These are phyloP conservation scores for Apiotrichum laibachii DNA, from an alignment of 1,284 basidiomycete species.

Conservation along the genomic window DNA sequence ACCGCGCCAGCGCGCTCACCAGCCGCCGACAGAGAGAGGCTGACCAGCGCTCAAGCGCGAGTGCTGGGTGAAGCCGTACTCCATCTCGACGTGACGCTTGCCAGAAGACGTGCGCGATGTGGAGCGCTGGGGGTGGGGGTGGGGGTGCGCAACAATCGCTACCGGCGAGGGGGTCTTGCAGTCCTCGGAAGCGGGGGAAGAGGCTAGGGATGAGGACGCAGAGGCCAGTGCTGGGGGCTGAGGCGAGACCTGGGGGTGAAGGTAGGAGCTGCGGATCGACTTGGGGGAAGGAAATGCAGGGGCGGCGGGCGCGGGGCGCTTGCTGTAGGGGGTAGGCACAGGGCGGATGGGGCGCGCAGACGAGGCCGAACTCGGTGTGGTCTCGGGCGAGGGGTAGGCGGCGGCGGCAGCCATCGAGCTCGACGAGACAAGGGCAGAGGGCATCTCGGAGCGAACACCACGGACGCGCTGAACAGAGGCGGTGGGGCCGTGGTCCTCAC, in stretches of 20 bases:
- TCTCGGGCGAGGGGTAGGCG: constrained; percentile 47
- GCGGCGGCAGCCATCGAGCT: constrained; percentile 12
- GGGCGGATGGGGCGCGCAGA: constrained; percentile 42
- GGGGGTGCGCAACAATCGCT: constrained; percentile 24
- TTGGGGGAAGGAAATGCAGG: constrained; percentile 19
- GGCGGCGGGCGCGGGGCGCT: constrained; percentile 6
- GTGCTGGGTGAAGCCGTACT: constrained; percentile 14
- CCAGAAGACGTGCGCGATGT: constrained; percentile 8
- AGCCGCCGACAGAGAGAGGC: constrained; percentile 20
- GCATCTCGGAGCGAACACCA: constrained; percentile 7
- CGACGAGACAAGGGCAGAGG: constrained; percentile 6
- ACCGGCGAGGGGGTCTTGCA: constrained; percentile 50
- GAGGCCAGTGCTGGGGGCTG: constrained; percentile 42
- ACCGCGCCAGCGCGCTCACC: constrained; percentile 13
- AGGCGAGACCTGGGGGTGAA: constrained; percentile 29
- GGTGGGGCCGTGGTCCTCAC: constrained; percentile 41
- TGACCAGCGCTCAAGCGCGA: constrained; percentile 10
- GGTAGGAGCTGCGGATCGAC: constrained; percentile 18
- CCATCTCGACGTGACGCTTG: constrained; percentile 18
- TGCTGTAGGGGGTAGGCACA: constrained; percentile 28
- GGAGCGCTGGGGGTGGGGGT: constrained; percentile 11
- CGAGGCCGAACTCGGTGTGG: constrained; percentile 39
- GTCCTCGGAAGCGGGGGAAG: constrained; percentile 47
- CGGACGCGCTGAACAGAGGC: constrained; percentile 22
- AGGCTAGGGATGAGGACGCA: constrained; percentile 43